phyloP scores from a whole-genome alignment of 768 basidiomycete species.

The Punctularia strigosozonata region DNA sequence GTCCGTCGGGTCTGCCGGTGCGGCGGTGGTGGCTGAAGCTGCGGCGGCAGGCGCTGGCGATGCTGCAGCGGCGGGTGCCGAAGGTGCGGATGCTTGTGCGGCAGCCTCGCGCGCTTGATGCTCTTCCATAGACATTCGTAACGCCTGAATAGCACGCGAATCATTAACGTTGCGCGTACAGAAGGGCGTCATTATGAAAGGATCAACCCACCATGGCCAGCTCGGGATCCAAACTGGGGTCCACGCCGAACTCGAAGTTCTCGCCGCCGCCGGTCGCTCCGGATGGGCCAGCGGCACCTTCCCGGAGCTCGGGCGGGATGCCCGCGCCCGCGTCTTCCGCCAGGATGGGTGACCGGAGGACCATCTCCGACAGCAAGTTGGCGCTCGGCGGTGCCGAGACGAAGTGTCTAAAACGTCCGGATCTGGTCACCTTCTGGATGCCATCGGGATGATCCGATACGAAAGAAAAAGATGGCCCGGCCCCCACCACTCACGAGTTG shows the following conservation, averaged over 20 bases:
- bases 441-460: constrained; percentile 1
- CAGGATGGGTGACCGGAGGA: constrained; percentile 75
- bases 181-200: neutral
- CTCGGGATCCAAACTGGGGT: constrained; percentile 93
- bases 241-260: constrained; percentile 82
- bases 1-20: constrained; percentile 36
- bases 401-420: constrained; percentile 48
- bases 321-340: constrained; percentile 67
- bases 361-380: constrained; percentile 70
- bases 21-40: constrained; percentile 16
- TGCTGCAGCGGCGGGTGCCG: constrained; percentile 21
- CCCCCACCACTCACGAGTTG: constrained; percentile 59
- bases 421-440: neutral
- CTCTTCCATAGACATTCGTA: constrained; percentile 96
- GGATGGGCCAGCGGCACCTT: constrained; percentile 33
- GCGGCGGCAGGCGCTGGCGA: constrained; percentile 23
- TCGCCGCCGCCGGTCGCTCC: constrained; percentile 33
- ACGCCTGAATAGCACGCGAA: constrained; percentile 41
- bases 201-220: constrained; percentile 75
- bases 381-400: constrained; percentile 68
- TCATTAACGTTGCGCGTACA: neutral
- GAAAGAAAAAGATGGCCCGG: neutral
- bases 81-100: constrained; percentile 21
- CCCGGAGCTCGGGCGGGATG: too few relatives aligned
- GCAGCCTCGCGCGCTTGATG: constrained; percentile 68